Evolutionary conservation across 495 filamentous ascomycete genomes (phyloP), one percentile per base, ranked within the genome.

Genomic region (Collariella sp.): DNA sequence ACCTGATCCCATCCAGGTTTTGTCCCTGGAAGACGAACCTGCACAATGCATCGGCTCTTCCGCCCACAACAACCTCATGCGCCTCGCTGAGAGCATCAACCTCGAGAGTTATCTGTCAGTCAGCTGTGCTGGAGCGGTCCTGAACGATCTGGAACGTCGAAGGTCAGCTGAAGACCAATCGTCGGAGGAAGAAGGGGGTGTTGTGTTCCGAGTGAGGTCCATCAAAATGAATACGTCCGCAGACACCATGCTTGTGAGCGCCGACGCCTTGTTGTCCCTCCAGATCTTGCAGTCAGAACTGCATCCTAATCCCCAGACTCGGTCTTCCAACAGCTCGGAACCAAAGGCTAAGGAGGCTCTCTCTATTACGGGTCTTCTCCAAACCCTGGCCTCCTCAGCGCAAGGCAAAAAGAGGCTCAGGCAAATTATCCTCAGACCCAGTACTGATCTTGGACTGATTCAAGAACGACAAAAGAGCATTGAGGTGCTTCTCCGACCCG

Each of bases 331-430:
- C 11, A 82, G 70, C 56, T 82, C 78, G 6, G 75, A 78, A 7
- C 84, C 84, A 0, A 84, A 84, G 13, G 80, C 84, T 0, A 96
- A 96, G 65, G 89, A 96, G 66, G 85, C 83, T 7, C 78, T 96
- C n/a, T 96, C 91, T 2, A 69, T 98, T 1, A 94, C 86, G 57
- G 93, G 90, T 4, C 74, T 94, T 12, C 89, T 94, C 56, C 80
- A 85, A 40, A 77, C 84, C 36, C 73, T 91, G 54, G 86, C 94
- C 39, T 80, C 78, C 31, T 95, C 88, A 2, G 83, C 88, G 6
- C 88, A 96, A 60, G 93, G 94, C 2, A 88, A 84, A 60, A 66
- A 72, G 22, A 80, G 79, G 44, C 76, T 98, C 4, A 83, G 87
- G 19, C 85, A 89, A 61, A 86, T 88, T 58, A 95, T 98, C 57